Base-by-base conservation (phyloP, 176 grass and related monocot genomes). In the Rhynchospora tenuis region DNA sequence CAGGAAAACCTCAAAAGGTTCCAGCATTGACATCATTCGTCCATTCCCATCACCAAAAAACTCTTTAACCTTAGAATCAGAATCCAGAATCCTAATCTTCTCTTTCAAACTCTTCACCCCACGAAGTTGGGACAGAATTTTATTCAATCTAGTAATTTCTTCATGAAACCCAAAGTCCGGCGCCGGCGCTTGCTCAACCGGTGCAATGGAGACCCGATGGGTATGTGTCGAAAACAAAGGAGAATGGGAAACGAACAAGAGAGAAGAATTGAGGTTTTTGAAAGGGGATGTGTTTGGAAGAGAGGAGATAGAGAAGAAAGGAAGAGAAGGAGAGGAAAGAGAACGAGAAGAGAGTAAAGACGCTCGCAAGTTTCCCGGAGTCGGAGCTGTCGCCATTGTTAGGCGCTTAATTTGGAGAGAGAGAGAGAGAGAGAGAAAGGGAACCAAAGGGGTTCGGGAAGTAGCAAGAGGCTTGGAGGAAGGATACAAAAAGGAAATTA, bases 71-170 rank as follows among this genome's bases (percentile, higher is more conserved):
- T 82, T 92, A 81, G 86, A 89, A 87, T 98, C 91, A 50, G 82
- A 71, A 66, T 93, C 89, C 64, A 98, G 87, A 78, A 87, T 70
- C 46, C 79, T 84, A 83, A 95, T 89, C 87, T 87, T 92, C 73
- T 94, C 89, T 57, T 22, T 43, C 56, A 89, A 74, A 26, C 87
- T 84, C 9, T 72, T 87, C 57, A 87, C 86, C 47, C 46, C 56
- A 3, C 62, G 84, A 76, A 98, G 81, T 43, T 83, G 86, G 67
- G 84, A 55, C n/a, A 86, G 81, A 29, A 86, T 50, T 0, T 82
- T 84, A 31, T 85, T 86, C 79, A 98, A 87, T 23, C 89, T 92
- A 1, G 90, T 59, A 59, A 90, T 45, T 83, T 98, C 95, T n/a
- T 87, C 91, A 9, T 38, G 66, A 78, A 93, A 89, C 20, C 59